Percentiles rank a stretch among this genome's conserved stretches.
phyloP scores from a whole-genome alignment of 139 green algal genomes.

The Chlamydomonas incerta region DNA sequence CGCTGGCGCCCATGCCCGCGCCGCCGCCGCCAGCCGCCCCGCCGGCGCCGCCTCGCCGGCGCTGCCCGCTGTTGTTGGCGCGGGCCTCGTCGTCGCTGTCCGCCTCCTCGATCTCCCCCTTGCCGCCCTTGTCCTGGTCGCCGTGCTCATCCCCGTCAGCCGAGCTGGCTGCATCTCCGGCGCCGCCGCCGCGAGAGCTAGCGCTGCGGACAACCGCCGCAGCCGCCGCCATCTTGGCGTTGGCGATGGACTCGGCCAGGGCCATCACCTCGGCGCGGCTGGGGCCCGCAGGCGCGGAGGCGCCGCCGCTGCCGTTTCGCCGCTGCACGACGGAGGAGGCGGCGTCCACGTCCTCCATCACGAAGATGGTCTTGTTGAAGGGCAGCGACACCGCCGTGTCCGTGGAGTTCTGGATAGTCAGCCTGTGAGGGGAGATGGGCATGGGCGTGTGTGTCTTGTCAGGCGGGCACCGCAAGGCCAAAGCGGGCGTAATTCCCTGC shows the following conservation, averaged over 20 bases:
- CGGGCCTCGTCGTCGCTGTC: constrained; percentile 13
- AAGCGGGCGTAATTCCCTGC: too few species aligned
- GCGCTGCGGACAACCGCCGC: background rate
- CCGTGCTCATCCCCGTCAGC: background rate
- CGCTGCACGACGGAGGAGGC: constrained; percentile 46
- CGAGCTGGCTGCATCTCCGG: background rate
- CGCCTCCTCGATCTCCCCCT: background rate
- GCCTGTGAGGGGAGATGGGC: constrained; percentile 8
- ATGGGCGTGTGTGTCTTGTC: background rate
- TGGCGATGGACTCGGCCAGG: background rate
- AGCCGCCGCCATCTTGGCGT: background rate
- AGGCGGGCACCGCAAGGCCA: too few species aligned
- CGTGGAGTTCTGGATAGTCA: constrained; percentile 21
- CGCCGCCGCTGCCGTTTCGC: background rate
- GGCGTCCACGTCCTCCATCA: constrained; percentile 70
- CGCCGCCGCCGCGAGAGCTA: background rate
- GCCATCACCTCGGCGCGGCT: background rate
- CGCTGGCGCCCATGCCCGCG: background rate
- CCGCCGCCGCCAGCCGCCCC: background rate
- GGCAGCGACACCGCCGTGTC: constrained; percentile 44
- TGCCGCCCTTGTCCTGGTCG: constrained; percentile 1
- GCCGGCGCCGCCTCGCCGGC: too few species aligned
- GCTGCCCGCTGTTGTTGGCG: too few species aligned
- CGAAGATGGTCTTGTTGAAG: constrained; percentile 66
- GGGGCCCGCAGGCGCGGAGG: background rate